phyloP scores from a whole-genome alignment of 768 basidiomycete species.

The Tricholoma hemisulphureum region DNA sequence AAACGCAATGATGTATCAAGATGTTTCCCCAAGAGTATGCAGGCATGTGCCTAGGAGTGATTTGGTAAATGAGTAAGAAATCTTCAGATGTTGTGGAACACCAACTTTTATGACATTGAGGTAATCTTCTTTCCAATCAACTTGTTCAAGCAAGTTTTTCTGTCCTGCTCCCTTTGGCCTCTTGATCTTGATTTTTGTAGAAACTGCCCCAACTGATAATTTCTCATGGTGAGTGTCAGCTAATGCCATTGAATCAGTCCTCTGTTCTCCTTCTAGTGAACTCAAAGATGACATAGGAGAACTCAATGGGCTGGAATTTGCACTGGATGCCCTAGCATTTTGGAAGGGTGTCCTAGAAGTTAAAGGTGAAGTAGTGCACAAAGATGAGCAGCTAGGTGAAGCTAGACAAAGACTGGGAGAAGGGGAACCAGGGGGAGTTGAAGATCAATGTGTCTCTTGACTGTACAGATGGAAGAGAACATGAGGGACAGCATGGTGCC shows the following conservation, averaged over 20 bases:
- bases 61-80: background rate
- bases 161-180: background rate
- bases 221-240: background rate
- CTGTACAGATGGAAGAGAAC: background rate
- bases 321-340: background rate
- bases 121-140: background rate
- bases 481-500: background rate
- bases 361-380: no score
- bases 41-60: no score
- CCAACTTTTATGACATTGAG: background rate
- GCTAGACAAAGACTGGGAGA: background rate
- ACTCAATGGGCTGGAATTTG: background rate
- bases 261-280: background rate
- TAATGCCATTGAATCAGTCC: background rate
- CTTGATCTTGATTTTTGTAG: background rate
- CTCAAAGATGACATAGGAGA: background rate
- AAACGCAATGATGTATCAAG: background rate
- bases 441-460: background rate
- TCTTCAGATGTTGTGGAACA: background rate
- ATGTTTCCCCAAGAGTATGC: no score
- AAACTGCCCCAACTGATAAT: background rate
- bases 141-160: background rate
- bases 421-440: background rate
- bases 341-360: no score
- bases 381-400: no score